phyloP scores from a whole-genome alignment of 352 stramenopile species.

The Phytophthora pseudosyringae region DNA sequence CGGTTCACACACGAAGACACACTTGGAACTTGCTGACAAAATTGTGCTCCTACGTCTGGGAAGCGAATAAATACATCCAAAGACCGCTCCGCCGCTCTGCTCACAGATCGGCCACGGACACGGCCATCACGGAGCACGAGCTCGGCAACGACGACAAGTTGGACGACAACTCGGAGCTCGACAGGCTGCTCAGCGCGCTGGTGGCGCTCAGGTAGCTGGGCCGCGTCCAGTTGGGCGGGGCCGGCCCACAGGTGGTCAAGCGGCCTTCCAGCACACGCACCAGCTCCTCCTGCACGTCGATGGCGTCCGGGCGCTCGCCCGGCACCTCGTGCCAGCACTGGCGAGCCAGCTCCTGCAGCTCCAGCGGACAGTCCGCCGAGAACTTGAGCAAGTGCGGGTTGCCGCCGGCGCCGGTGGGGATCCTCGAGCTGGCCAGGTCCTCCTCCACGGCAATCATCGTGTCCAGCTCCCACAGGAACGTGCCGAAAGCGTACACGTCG shows the following conservation, averaged over 20 bases:
- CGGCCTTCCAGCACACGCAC: slow-evolving; percentile 72
- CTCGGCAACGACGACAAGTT: slow-evolving; percentile 48
- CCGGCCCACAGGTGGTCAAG: slow-evolving; percentile 51
- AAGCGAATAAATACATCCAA: slow-evolving; percentile 45
- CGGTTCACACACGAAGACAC: slow-evolving; percentile 36
- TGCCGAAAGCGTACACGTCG: slow-evolving; percentile 77
- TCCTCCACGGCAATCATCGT: slow-evolving; percentile 75
- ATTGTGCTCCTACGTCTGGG: slow-evolving; percentile 33
- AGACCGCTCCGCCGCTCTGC: background rate
- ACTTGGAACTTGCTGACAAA: slow-evolving; percentile 36
- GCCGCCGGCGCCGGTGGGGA: slow-evolving; percentile 24
- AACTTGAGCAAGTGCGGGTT: slow-evolving; percentile 70
- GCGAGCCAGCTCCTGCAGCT: slow-evolving; percentile 59
- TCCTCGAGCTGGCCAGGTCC: slow-evolving; percentile 43
- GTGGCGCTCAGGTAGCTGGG: slow-evolving; percentile 53
- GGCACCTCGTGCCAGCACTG: slow-evolving; percentile 70
- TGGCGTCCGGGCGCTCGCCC: slow-evolving; percentile 52
- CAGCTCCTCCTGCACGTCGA: slow-evolving; percentile 82
- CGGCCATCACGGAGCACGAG: slow-evolving; percentile 44
- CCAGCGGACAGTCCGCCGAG: slow-evolving; percentile 59
- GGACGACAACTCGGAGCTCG: slow-evolving; percentile 49
- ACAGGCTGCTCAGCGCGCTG: slow-evolving; percentile 48
- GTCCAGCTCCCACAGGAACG: slow-evolving; percentile 80
- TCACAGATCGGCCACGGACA: slow-evolving; percentile 46
- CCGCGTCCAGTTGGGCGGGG: slow-evolving; percentile 59